phyloP scores from a whole-genome alignment of 371 early-diverging fungal genomes.

The Mucor velutinosus region DNA sequence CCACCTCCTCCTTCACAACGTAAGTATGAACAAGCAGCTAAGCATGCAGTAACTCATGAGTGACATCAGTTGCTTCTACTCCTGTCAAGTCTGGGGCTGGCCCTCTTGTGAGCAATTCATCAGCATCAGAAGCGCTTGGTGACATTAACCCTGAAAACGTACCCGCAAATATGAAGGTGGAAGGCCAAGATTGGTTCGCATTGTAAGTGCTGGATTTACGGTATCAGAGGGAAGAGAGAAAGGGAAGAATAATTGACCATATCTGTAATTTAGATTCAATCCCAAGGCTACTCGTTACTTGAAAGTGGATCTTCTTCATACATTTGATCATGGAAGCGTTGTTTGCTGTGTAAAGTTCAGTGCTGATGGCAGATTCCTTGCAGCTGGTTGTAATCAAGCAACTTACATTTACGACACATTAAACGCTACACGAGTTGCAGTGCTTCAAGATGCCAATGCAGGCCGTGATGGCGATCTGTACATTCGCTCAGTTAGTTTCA shows the following conservation, averaged over 20 bases:
- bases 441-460: slow-evolving; percentile 77
- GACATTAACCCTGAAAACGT: slow-evolving; percentile 86
- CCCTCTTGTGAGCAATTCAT: slow-evolving; percentile 34
- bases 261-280: slow-evolving; percentile 53
- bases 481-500: slow-evolving; percentile 96
- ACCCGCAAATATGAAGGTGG: slow-evolving; percentile 81
- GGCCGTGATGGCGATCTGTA: slow-evolving; percentile 84
- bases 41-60: neutral
- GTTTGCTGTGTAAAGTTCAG: slow-evolving; percentile 96
- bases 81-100: slow-evolving; percentile 44
- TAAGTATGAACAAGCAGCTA: slow-evolving; percentile 6
- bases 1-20: slow-evolving; percentile 31
- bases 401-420: slow-evolving; percentile 85
- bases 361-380: slow-evolving; percentile 85
- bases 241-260: no score
- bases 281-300: slow-evolving; percentile 70
- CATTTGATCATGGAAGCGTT: slow-evolving; percentile 83
- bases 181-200: slow-evolving; percentile 91
- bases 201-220: slow-evolving; percentile 52
- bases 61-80: slow-evolving; percentile 20
- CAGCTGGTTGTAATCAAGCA: slow-evolving; percentile 91
- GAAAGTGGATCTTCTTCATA: slow-evolving; percentile 81
- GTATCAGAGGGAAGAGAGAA: no score
- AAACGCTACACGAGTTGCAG: slow-evolving; percentile 55
- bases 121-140: slow-evolving; percentile 44